phyloP scores from a whole-genome alignment of 176 grass and related monocot genomes.

The Zoysia japonica region DNA sequence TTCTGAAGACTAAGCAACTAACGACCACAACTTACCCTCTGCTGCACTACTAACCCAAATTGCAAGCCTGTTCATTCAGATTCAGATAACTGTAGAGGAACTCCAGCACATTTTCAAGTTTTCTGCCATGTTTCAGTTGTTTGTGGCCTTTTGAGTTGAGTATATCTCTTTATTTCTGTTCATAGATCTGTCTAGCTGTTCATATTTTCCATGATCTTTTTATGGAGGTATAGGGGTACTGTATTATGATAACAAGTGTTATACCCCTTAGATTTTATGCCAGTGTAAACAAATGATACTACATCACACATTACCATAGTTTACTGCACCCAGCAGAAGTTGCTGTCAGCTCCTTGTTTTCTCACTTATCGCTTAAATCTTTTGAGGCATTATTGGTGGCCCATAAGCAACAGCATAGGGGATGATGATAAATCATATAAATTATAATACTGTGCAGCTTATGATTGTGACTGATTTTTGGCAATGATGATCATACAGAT shows the following conservation, averaged over 20 bases:
- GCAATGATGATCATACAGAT: background rate
- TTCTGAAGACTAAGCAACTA: background rate
- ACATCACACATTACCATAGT: background rate
- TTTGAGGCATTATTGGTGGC: constrained; percentile 27
- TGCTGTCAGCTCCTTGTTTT: constrained; percentile 21
- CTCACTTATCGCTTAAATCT: background rate
- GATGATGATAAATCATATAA: constrained; percentile 12
- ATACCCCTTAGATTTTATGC: constrained; percentile 10
- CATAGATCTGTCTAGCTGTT: background rate
- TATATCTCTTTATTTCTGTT: background rate
- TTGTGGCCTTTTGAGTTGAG: background rate
- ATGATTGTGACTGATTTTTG: constrained; percentile 32
- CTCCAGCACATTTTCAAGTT: background rate
- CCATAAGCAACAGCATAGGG: constrained; percentile 22
- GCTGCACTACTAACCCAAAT: background rate
- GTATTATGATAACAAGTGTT: constrained; percentile 21
- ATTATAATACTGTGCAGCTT: background rate
- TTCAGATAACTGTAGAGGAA: background rate
- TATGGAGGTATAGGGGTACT: background rate
- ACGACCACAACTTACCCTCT: background rate
- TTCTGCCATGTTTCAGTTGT: background rate
- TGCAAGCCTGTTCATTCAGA: background rate
- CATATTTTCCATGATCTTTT: background rate
- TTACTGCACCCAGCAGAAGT: background rate
- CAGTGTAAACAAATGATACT: constrained; percentile 31